These are phyloP conservation scores for Epichloe bromicola DNA, from an alignment of 2,329 filamentous ascomycete species.

Conservation along the genomic window DNA sequence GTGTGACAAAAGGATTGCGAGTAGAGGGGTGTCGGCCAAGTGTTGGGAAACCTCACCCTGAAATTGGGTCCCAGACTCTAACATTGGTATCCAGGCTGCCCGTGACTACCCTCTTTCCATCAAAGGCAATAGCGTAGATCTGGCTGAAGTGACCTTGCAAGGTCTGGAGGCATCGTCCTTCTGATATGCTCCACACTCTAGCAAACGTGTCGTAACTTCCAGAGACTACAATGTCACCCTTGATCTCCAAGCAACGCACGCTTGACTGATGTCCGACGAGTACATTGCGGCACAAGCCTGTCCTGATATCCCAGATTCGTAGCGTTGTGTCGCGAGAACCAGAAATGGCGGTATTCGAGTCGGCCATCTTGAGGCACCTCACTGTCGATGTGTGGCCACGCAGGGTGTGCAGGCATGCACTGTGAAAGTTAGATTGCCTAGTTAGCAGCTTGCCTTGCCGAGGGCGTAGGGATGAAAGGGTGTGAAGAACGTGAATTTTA, in stretches of 20 bases:
- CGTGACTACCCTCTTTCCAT: slow-evolving; percentile 84
- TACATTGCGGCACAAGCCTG: slow-evolving; percentile 79
- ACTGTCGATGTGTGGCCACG: slow-evolving; percentile 95
- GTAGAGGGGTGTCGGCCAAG: no score
- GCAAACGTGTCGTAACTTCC: slow-evolving; percentile 97
- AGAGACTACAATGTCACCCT: slow-evolving; percentile 93
- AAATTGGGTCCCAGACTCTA: slow-evolving; percentile 85
- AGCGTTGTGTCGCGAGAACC: slow-evolving; percentile 91
- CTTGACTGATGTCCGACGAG: slow-evolving; percentile 91
- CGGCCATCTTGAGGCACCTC: slow-evolving; percentile 93
- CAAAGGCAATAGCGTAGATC: slow-evolving; percentile 97
- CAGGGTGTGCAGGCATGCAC: slow-evolving; percentile 65
- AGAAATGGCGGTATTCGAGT: slow-evolving; percentile 86
- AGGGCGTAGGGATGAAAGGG: background rate
- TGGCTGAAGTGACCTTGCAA: slow-evolving; percentile 94
- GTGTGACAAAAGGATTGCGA: background rate
- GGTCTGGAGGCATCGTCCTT: slow-evolving; percentile 82
- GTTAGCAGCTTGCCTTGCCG: background rate
- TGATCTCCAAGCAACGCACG: slow-evolving; percentile 88
- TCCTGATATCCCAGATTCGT: slow-evolving; percentile 85
- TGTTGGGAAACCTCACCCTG: slow-evolving; percentile 46
- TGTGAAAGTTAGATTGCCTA: slow-evolving; percentile 18
- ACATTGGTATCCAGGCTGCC: slow-evolving; percentile 95
- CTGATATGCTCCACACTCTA: slow-evolving; percentile 94
- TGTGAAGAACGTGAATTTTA: background rate